These are phyloP conservation scores for Rhizophlyctis rosea DNA, from an alignment of 192 early-diverging fungal species.

Conservation along the genomic window DNA sequence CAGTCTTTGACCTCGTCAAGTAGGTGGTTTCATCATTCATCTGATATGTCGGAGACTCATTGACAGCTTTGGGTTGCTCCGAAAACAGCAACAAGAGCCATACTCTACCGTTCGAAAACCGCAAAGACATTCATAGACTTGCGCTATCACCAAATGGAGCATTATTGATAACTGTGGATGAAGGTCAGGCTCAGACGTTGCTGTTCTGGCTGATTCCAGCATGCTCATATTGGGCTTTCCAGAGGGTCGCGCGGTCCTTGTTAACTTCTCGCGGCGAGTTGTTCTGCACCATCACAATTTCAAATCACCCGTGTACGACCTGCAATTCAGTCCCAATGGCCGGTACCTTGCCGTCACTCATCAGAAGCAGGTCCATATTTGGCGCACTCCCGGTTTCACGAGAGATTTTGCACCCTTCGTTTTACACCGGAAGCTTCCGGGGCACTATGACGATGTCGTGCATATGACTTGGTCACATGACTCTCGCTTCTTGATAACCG, in stretches of 20 bases:
- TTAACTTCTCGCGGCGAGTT: conserved; percentile 81
- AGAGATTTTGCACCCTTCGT: conserved; percentile 92
- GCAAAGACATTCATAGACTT: conserved; percentile 83
- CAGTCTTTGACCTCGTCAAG: conserved; percentile 94
- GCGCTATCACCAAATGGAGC: conserved; percentile 86
- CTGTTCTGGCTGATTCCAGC: neutral
- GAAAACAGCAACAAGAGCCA: conserved; percentile 81
- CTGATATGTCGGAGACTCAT: too few species aligned
- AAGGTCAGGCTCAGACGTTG: conserved; percentile 49
- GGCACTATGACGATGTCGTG: conserved; percentile 82
- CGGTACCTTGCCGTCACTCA: conserved; percentile 81
- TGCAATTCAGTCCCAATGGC: conserved; percentile 92
- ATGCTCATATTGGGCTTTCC: neutral
- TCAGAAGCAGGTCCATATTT: conserved; percentile 82
- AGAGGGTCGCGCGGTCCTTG: conserved; percentile 83
- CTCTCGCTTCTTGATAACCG: conserved; percentile 65
- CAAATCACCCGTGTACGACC: conserved; percentile 72
- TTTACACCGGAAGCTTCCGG: conserved; percentile 73
- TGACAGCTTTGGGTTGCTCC: too few species aligned
- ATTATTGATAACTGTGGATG: conserved; percentile 88
- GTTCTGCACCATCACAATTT: conserved; percentile 91
- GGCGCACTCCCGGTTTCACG: conserved; percentile 88
- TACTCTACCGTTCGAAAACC: conserved; percentile 93
- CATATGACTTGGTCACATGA: conserved; percentile 83
- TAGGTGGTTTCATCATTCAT: conserved; percentile 48